Percentiles rank a stretch among this genome's conserved stretches.
Evolutionary conservation across 352 stramenopile species (phyloP).

Genomic region (Phytopythium litorale): DNA sequence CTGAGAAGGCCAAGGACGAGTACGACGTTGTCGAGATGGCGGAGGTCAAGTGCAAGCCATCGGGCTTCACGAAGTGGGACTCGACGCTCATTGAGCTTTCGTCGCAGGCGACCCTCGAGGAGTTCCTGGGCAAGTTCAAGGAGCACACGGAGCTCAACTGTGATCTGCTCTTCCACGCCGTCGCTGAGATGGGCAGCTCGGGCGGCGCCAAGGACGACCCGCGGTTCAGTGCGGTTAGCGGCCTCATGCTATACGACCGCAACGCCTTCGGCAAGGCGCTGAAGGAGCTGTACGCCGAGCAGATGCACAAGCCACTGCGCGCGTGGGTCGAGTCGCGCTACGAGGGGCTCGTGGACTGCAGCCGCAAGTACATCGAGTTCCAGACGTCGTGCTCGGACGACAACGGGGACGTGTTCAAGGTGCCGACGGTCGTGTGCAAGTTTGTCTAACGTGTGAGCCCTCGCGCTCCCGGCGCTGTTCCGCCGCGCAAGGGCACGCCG

Average conservation of each 20-base stretch:
- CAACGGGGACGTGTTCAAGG: conserved; percentile 75
- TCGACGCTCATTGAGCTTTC: conserved; percentile 74
- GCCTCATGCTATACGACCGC: conserved; percentile 85
- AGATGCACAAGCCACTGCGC: conserved; percentile 53
- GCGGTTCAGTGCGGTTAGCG: conserved; percentile 64
- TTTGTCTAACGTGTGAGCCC: conserved; percentile 36
- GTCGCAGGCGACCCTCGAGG: conserved; percentile 55
- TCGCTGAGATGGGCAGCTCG: conserved; percentile 68
- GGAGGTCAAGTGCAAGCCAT: conserved; percentile 82
- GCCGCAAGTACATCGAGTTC: conserved; percentile 80
- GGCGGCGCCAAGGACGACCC: conserved; percentile 52
- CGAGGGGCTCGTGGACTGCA: conserved; percentile 77
- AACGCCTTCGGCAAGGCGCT: conserved; percentile 70
- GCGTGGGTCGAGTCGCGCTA: conserved; percentile 75
- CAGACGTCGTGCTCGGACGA: conserved; percentile 85
- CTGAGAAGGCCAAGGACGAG: conserved; percentile 88
- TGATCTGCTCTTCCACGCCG: conserved; percentile 74
- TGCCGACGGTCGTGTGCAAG: conserved; percentile 86
- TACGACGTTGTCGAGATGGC: conserved; percentile 89
- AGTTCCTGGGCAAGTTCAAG: conserved; percentile 70
- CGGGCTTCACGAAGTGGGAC: conserved; percentile 93
- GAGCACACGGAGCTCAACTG: conserved; percentile 71
- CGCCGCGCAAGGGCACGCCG: background rate
- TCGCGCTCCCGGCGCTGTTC: background rate
- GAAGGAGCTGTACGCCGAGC: conserved; percentile 64